Base-by-base conservation (phyloP, 345 rosid genomes). In the Cardamine resedifolia region DNA sequence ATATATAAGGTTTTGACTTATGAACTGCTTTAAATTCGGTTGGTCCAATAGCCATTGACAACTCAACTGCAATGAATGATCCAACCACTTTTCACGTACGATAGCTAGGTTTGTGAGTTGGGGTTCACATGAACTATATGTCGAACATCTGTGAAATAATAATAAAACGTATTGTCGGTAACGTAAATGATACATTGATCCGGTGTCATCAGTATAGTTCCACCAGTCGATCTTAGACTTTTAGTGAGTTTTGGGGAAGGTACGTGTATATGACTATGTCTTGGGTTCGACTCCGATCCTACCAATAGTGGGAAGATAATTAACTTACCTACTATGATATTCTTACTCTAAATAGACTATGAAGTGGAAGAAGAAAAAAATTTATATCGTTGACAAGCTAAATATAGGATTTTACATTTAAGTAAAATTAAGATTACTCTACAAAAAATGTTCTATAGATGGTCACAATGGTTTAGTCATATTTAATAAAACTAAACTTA, bases 81-180 rank as follows among this genome's bases (percentile, higher is more conserved):
- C 10, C 49, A 70, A 70, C 74, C 11, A 47, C 58, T 58, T 58
- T 70, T 58, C 66, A 58, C 66, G 57, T 45, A 69, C 18, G 14
- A 4, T 69, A 44, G 65, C 38, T 47, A 44, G 65, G 49, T 47
- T 45, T 58, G 18, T 70, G 19, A 23, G 31, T 34, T 31, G 26
- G 31, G 36, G 18, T 47, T 58, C 38, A 58, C 58, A 23, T 70
- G 48, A 45, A 70, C 38, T 57, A 15, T 10, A 16, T 4, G 51
- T 26, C 18, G 2, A 69, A 15, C 56, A 69, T 45, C 33, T 70
- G 34, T 47, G n/a, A 41, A 12, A 7, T 15, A 16, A 7, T 15
- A 16, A 10, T 15, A 53, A 27, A 30, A 30, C 10, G 62, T 58
- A 8, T 2, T 4, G 44, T 12, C 44, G 0, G 44, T 18, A 16